Conservation (phyloP, 129 eudicot genomes). For the Helichrysum umbraculigerum region DNA sequence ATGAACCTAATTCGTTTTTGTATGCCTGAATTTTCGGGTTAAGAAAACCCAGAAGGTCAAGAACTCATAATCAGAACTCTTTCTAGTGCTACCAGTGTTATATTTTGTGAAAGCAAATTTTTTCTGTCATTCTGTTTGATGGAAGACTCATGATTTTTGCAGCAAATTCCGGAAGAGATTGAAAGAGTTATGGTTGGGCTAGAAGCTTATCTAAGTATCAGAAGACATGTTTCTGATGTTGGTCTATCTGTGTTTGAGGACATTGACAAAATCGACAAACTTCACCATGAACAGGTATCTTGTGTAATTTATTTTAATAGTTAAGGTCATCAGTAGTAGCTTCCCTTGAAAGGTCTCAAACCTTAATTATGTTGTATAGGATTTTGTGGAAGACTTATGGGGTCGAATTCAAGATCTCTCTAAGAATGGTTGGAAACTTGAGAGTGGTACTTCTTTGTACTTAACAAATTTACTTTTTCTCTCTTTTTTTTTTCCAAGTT, state of each 20-base stretch:
- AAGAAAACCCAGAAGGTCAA: not conserved
- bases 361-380: conserved; percentile 40
- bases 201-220: conserved; percentile 90
- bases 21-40: not conserved
- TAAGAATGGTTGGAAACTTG: conserved; percentile 87
- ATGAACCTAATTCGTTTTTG: not conserved
- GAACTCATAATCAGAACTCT: not conserved
- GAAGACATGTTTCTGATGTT: conserved; percentile 65
- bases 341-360: not conserved
- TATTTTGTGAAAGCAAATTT: not conserved
- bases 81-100: not conserved
- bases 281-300: conserved; percentile 60
- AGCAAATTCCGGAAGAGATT: conserved; percentile 98
- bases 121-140: conserved; percentile 24
- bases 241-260: conserved; percentile 76
- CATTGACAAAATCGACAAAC: conserved; percentile 44
- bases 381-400: conserved; percentile 95
- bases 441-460: conserved; percentile 61
- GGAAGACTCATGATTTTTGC: conserved; percentile 31
- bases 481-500: conserved; percentile 1
- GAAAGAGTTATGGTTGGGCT: conserved; percentile 91
- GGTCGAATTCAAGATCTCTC: conserved; percentile 82
- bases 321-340: not conserved
- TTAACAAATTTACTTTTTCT: not conserved
- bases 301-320: no score